Evolutionary conservation across 2,329 filamentous ascomycete genomes (phyloP), one percentile per base, ranked within the genome.

Genomic region (Ceratocystis papillata): DNA sequence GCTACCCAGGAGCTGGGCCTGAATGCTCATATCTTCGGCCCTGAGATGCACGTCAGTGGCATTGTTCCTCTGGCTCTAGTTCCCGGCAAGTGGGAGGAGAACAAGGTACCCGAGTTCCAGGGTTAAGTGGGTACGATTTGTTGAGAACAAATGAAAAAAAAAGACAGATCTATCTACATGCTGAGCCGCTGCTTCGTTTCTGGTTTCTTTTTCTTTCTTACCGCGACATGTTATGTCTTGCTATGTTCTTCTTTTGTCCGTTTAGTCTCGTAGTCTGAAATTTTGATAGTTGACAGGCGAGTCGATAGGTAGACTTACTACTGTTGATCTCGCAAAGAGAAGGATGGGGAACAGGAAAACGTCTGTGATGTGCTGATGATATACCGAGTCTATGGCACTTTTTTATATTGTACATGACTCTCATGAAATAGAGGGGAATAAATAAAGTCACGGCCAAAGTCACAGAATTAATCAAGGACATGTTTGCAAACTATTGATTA

Each of bases 31-130:
- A 81, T 85, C 73, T 85, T 84, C 70, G 83, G 83, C 65, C 83
- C 83, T 59, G 86, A 96, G 80, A 96, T 97, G 90, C 91, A 97
- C 80, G 93, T 99, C 73, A 93, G 88, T 64, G 94, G 94, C 76
- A 97, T 97, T 74, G 93, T 99, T 71, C 93, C 94, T 66, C 80
- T 97, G 75, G 94, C 93, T 60, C 87, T 97, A 59, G 71, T 87
- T 69, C 83, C 83, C 44, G 84, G 84, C 71, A 82, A 80, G 76
- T 83, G 81, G 79, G 83, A 85, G 76, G 79, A 81, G 75, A 82
- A 81, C 77, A 81, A 80, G 63, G 76, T 81, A 64, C 77, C 82
- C 76, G 84, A 87, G 77, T 87, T 86, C 78, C 77, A 78, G 73
- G 80, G 72, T 74, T 85, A 81, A 76, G 71, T 10, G 53, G 17